A percentile compares a stretch with the other conserved stretches of the same genome.
Evolutionary conservation across 805 yeast genomes (phyloP).

Genomic region (Kuraishia cidri): DNA sequence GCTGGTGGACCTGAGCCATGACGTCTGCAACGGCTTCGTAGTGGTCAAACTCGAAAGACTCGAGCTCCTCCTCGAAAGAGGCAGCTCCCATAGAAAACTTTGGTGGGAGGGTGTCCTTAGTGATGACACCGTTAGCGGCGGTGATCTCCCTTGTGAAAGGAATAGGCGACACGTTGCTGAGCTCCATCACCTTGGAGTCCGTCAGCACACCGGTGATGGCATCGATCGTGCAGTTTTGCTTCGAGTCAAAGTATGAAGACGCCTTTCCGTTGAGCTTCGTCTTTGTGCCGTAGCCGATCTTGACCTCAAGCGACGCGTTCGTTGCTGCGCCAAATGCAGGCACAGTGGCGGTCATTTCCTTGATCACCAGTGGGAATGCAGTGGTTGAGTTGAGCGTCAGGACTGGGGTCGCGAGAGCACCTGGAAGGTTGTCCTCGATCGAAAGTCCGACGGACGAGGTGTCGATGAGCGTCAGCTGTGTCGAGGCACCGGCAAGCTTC

Average conservation of each 20-base stretch:
- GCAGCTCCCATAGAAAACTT: no score
- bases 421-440: constrained; percentile 4
- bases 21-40: no score
- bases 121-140: constrained; percentile 8
- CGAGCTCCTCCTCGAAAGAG: no score
- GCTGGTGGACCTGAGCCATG: no score
- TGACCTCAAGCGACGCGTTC: constrained; percentile 5
- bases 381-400: constrained; percentile 5
- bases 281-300: constrained; percentile 2
- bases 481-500: constrained; percentile 6
- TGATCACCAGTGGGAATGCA: constrained; percentile 7
- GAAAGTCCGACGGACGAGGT: constrained; percentile 3
- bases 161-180: constrained; percentile 1
- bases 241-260: constrained; percentile 1
- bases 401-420: constrained; percentile 2
- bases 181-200: constrained; percentile 4
- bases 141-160: constrained; percentile 9
- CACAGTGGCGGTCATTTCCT: constrained; percentile 7
- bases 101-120: constrained; percentile 6
- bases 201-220: constrained; percentile 5
- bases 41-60: no score
- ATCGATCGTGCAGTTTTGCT: constrained; percentile 7
- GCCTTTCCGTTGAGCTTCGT: constrained; percentile 4
- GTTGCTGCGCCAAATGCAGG: constrained; percentile 6
- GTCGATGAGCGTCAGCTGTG: constrained; percentile 5